Evolutionary conservation across 345 rosid genomes (phyloP).

Genomic region (Alliaria petiolata): DNA sequence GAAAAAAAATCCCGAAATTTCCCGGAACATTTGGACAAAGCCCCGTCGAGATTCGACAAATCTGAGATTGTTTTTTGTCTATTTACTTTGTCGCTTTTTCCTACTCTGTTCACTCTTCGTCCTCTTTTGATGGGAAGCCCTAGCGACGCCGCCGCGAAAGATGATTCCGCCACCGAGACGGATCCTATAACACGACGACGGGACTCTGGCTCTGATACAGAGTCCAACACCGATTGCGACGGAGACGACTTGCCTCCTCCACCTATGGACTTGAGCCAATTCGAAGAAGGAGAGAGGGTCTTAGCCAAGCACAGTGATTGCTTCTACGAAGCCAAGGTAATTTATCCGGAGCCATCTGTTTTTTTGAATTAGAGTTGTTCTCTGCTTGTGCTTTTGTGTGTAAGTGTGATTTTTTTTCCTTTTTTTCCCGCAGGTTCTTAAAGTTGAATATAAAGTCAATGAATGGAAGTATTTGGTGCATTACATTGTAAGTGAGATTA

Average conservation of each 20-base stretch:
- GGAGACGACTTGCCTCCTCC: slow-evolving; percentile 30
- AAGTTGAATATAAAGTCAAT: slow-evolving; percentile 30
- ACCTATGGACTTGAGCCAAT: slow-evolving; percentile 27
- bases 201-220: slow-evolving; percentile 36
- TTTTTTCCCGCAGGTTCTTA: slow-evolving; percentile 36
- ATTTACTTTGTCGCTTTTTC: neutral
- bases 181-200: slow-evolving; percentile 26
- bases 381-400: neutral
- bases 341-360: neutral
- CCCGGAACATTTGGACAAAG: neutral
- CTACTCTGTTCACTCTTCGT: neutral
- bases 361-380: neutral
- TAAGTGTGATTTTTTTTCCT: neutral
- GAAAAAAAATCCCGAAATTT: neutral
- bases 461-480: slow-evolving; percentile 56
- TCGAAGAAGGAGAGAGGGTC: slow-evolving; percentile 52
- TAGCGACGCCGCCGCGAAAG: slow-evolving; percentile 29
- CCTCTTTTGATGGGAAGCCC: slow-evolving; percentile 28
- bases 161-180: slow-evolving; percentile 45
- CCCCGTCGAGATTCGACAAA: slow-evolving; percentile 3
- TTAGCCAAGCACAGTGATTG: slow-evolving; percentile 41
- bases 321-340: slow-evolving; percentile 61
- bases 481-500: slow-evolving; percentile 50
- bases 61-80: neutral
- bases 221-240: slow-evolving; percentile 31